Evolutionary conservation across 78 protist genomes (phyloP).

Genomic region (Dictyostelium brefeldianum): DNA sequence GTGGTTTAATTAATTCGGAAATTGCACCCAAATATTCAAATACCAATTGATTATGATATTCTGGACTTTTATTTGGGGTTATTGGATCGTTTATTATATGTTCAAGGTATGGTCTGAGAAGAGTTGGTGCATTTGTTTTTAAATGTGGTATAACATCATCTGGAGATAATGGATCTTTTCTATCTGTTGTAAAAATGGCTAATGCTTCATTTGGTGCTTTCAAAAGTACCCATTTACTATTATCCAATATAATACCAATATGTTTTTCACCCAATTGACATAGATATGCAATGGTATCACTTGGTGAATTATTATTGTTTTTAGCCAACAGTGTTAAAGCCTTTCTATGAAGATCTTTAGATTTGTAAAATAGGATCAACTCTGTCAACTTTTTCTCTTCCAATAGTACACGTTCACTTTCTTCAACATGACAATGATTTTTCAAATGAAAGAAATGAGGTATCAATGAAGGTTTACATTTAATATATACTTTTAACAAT

Average conservation of each 20-base stretch:
- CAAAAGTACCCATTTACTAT: slow-evolving; percentile 77
- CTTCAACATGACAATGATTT: slow-evolving; percentile 61
- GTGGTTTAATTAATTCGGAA: not conserved
- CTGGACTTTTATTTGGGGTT: slow-evolving; percentile 63
- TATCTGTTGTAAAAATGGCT: slow-evolving; percentile 76
- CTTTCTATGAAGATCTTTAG: slow-evolving; percentile 75
- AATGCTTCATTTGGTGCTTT: slow-evolving; percentile 72
- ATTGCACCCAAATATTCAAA: slow-evolving; percentile 69
- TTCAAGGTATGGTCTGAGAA: slow-evolving; percentile 68
- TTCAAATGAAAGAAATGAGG: slow-evolving; percentile 50
- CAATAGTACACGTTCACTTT: slow-evolving; percentile 47
- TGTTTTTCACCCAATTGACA: slow-evolving; percentile 74
- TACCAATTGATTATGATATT: slow-evolving; percentile 79
- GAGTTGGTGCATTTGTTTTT: slow-evolving; percentile 42
- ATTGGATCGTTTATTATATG: slow-evolving; percentile 53
- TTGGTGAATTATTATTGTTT: slow-evolving; percentile 34
- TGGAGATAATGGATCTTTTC: slow-evolving; percentile 76
- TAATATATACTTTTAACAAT: slow-evolving; percentile 56
- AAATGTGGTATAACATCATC: slow-evolving; percentile 65
- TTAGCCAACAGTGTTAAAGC: slow-evolving; percentile 52
- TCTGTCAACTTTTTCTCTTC: slow-evolving; percentile 58
- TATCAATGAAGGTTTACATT: slow-evolving; percentile 34
- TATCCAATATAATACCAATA: slow-evolving; percentile 57
- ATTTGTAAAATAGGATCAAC: slow-evolving; percentile 59
- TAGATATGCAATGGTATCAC: slow-evolving; percentile 50